Evolutionary conservation across 2,329 filamentous ascomycete species (phyloP).

Genomic region (Aspergillus hiratsukae): DNA sequence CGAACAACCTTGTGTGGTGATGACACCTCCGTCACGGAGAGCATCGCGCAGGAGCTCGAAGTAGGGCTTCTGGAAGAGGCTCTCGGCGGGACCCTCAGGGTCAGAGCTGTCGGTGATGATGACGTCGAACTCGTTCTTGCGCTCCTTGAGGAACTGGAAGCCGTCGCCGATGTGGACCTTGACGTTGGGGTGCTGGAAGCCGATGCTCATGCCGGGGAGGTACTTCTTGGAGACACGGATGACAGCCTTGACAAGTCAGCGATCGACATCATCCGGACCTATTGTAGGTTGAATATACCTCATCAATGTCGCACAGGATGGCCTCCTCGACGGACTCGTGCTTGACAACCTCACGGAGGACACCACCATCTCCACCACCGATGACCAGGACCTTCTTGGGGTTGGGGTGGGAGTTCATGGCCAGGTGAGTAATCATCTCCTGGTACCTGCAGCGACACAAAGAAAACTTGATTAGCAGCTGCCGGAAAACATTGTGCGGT

Average conservation of each 20-base stretch:
- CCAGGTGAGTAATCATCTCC: slow-evolving; percentile 99
- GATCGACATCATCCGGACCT: background rate
- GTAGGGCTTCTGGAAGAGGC: slow-evolving; percentile 97
- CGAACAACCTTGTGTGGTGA: slow-evolving; percentile 99
- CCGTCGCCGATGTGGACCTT: slow-evolving; percentile 92
- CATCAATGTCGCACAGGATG: slow-evolving; percentile 95
- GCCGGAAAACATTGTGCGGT: background rate
- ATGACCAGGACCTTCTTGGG: slow-evolving; percentile 98
- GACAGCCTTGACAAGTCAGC: slow-evolving; percentile 60
- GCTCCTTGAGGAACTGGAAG: slow-evolving; percentile 96
- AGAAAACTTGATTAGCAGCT: background rate
- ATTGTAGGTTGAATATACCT: slow-evolving; percentile 48
- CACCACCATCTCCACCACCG: slow-evolving; percentile 93
- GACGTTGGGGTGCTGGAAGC: slow-evolving; percentile 90
- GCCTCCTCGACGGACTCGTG: slow-evolving; percentile 96
- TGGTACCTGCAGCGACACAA: slow-evolving; percentile 60
- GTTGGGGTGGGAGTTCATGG: slow-evolving; percentile 97
- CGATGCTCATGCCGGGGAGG: slow-evolving; percentile 87
- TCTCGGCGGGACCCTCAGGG: slow-evolving; percentile 93
- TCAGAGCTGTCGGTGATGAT: slow-evolving; percentile 99
- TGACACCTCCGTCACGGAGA: slow-evolving; percentile 91
- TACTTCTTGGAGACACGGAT: slow-evolving; percentile 98
- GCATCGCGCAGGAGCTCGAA: slow-evolving; percentile 90
- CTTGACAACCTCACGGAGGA: slow-evolving; percentile 98
- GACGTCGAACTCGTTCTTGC: slow-evolving; percentile 96